Base-by-base conservation (phyloP, 257 asterid genomes). In the Solanum piurae region DNA sequence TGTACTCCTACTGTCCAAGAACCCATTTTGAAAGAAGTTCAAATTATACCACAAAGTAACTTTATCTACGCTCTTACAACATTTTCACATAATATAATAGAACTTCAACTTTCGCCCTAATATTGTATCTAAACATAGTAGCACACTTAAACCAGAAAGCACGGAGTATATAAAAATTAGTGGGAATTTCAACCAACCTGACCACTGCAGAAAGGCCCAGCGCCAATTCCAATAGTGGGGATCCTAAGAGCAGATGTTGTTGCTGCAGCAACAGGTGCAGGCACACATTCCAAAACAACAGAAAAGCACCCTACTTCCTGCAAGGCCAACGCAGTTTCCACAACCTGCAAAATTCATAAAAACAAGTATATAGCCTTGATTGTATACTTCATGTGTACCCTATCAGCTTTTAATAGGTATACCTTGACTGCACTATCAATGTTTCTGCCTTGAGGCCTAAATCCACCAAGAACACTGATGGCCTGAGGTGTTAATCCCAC, bases 401-500 rank as follows among this genome's bases (percentile, higher is more conserved):
- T 44, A 46, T 14, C 68, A 83, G 69, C 37, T 87, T 40, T 20
- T 37, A 52, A 60, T 29, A 31, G 46, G 49, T 23, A 52, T 68
- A 94, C 99, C 98, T 94, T 95, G 86, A 97, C 94, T 44, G 98
- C 98, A 89, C 99, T 95, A 37, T 90, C 91, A 9, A 95, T 91
- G 77, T 92, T 97, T 91, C 91, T 93, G 89, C 98, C 99, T 90
- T 97, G 98, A 44, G 99, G 97, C 91, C 98, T 93, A 88, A 97
- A 97, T 86, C 99, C 98, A 86, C 99, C 98, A 86, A 97, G 95
- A 89, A 94, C 99, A 88, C 99, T 97, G 74, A 97, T 95, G 83
- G 98, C 99, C 88, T 97, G 99, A 69, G 99, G 99, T 6, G 99
- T 97, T 87, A 97, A 96, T 37, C 99, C 99, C 4, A 95, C 98